Percentiles rank a stretch among this genome's conserved stretches.
phyloP scores from a whole-genome alignment of 176 grass and related monocot genomes.

The Miscanthus lutarioriparius region DNA sequence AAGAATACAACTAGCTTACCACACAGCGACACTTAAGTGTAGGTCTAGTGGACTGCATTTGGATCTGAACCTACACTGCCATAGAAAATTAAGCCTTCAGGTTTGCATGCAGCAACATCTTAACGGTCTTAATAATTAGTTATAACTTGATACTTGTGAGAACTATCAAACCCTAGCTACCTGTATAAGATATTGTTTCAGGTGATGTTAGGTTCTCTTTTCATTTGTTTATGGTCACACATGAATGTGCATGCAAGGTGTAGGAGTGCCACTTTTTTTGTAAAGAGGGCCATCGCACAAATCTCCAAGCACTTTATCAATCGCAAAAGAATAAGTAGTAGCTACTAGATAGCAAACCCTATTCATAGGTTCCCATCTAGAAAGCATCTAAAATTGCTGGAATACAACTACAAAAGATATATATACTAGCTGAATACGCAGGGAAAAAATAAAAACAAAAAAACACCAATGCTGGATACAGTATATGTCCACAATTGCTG shows the following conservation, averaged over 20 bases:
- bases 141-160: conserved; percentile 9
- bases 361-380: conserved; percentile 21
- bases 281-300: conserved; percentile 46
- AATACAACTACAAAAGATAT: not conserved
- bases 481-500: not conserved
- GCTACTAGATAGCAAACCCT: conserved; percentile 8
- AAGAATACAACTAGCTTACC: not conserved
- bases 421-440: not conserved
- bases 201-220: conserved; percentile 40
- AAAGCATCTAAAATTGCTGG: conserved; percentile 12
- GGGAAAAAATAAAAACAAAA: no score
- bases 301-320: conserved; percentile 52
- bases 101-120: conserved; percentile 23
- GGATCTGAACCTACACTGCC: not conserved
- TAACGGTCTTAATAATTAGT: conserved; percentile 27
- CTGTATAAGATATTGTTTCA: conserved; percentile 39
- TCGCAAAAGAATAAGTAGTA: conserved; percentile 25
- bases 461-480: not conserved
- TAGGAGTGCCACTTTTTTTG: conserved; percentile 44
- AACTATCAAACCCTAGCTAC: conserved; percentile 25
- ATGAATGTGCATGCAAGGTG: conserved; percentile 37
- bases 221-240: conserved; percentile 38
- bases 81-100: conserved; percentile 6
- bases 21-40: not conserved
- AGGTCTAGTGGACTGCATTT: not conserved